Evolutionary conservation across 169 alveolate genomes (phyloP), one percentile per base, ranked within the genome.

Genomic region (Besnoitia besnoiti): DNA sequence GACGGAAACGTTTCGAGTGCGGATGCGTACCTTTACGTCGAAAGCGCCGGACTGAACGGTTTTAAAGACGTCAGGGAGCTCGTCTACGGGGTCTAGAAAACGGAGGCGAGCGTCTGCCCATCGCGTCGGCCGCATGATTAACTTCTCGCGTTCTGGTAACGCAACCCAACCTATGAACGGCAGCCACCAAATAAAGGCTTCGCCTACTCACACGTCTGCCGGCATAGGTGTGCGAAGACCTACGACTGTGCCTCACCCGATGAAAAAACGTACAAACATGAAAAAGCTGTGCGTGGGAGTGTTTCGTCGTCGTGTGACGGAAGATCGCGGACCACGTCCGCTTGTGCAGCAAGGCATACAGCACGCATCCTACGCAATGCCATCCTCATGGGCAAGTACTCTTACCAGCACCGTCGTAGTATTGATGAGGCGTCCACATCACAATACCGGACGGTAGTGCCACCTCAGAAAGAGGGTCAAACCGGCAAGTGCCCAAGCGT

Each of bases 121-220:
- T 44, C 85, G 73, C 55, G 97, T 95, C 82, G 96, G 96, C 85
- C 94, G 93, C 87, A 95, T 61, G 37, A 67, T 44, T 85, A 95
- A 50, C 44, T 93, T 95, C 39, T 94, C 97, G 46, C 94, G 94
- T 42, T 95, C 94, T 37, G 96, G 73, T 59, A 95, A 67, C 35
- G 96, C 94, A 91, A 90, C 93, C 97, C 97, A 95, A n/a, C 97
- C 97, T 94, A 21, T 44, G 67, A 51, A 75, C 0, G 19, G 35
- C 10, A 12, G 0, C 51, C 88, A 16, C 55, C 88, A 44, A 76
- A 35, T n/a, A n/a, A n/a, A n/a, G n/a, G n/a, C n/a, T n/a, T n/a
- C n/a, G n/a, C n/a, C n/a, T n/a, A n/a, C n/a, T n/a, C n/a, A n/a
- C n/a, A n/a, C n/a, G n/a, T n/a, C n/a, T n/a, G n/a, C n/a, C n/a